Evolutionary conservation across 805 yeast genomes (phyloP).

Genomic region (Kazachstania viticola): DNA sequence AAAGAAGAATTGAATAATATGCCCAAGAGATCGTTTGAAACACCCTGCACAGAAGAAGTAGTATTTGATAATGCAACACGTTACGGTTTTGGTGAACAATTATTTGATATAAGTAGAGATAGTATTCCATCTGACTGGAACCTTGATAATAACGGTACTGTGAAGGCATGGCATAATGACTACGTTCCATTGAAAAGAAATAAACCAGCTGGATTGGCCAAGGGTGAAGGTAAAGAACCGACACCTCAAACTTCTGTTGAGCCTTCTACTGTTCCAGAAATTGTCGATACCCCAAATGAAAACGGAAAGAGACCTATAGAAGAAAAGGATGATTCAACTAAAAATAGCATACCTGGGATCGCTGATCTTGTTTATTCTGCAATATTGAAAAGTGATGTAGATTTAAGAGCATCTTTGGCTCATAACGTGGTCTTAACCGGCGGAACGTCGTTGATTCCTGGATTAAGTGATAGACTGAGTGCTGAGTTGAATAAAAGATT

Average conservation of each 20-base stretch:
- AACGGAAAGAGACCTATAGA: constrained; percentile 23
- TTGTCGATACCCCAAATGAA: constrained; percentile 13
- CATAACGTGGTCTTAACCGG: constrained; percentile 85
- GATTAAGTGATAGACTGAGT: constrained; percentile 65
- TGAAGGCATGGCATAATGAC: constrained; percentile 44
- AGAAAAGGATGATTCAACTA: constrained; percentile 6
- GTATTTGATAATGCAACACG: constrained; percentile 48
- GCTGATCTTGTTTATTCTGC: constrained; percentile 49
- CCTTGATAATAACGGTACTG: constrained; percentile 41
- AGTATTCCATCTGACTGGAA: constrained; percentile 27
- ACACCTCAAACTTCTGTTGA: constrained; percentile 16
- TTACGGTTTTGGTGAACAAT: constrained; percentile 53
- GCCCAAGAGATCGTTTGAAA: constrained; percentile 45
- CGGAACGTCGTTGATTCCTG: constrained; percentile 69
- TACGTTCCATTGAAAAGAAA: constrained; percentile 64
- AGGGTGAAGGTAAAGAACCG: constrained; percentile 26
- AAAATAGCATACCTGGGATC: constrained; percentile 33
- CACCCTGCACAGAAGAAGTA: constrained; percentile 64
- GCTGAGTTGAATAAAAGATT: constrained; percentile 55
- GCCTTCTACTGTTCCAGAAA: constrained; percentile 13
- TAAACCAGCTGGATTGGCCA: constrained; percentile 19
- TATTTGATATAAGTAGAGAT: constrained; percentile 51
- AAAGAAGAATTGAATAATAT: constrained; percentile 19
- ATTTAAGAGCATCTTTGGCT: constrained; percentile 73
- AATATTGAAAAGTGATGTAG: constrained; percentile 56